Evolutionary conservation across 805 yeast species (phyloP).

Genomic region (Diddensiella caesifluorescens): DNA sequence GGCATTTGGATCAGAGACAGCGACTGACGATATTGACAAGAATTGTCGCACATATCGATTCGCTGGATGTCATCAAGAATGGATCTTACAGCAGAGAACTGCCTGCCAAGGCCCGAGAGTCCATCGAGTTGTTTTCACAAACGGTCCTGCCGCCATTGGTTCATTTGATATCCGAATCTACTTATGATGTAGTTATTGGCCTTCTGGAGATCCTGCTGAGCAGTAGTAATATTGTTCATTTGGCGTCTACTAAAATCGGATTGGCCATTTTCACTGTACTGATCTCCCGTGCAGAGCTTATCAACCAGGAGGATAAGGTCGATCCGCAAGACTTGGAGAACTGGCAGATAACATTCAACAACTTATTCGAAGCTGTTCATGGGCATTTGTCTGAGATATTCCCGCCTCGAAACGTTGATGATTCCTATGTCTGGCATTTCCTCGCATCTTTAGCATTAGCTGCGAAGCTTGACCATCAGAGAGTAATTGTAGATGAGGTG

Average conservation of each 20-base stretch:
- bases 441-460: conserved; percentile 90
- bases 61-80: conserved; percentile 67
- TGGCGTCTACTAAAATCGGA: conserved; percentile 65
- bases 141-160: conserved; percentile 82
- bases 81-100: conserved; percentile 61
- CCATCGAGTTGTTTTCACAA: conserved; percentile 71
- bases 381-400: conserved; percentile 71
- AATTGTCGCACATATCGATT: conserved; percentile 72
- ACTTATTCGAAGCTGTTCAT: conserved; percentile 71
- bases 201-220: conserved; percentile 64
- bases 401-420: conserved; percentile 66
- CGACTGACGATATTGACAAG: conserved; percentile 71
- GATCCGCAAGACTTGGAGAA: conserved; percentile 43
- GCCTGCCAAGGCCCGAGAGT: conserved; percentile 50
- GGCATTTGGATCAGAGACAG: conserved; percentile 71
- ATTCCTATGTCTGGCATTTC: conserved; percentile 92
- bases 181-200: conserved; percentile 72
- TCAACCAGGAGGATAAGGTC: conserved; percentile 71
- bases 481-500: conserved; percentile 89
- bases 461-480: conserved; percentile 81
- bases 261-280: conserved; percentile 83
- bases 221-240: conserved; percentile 57
- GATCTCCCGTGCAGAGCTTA: conserved; percentile 85
- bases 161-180: conserved; percentile 75
- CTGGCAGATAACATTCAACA: conserved; percentile 81